phyloP scores from a whole-genome alignment of 352 stramenopile species.

The Nothophytophthora sp. region DNA sequence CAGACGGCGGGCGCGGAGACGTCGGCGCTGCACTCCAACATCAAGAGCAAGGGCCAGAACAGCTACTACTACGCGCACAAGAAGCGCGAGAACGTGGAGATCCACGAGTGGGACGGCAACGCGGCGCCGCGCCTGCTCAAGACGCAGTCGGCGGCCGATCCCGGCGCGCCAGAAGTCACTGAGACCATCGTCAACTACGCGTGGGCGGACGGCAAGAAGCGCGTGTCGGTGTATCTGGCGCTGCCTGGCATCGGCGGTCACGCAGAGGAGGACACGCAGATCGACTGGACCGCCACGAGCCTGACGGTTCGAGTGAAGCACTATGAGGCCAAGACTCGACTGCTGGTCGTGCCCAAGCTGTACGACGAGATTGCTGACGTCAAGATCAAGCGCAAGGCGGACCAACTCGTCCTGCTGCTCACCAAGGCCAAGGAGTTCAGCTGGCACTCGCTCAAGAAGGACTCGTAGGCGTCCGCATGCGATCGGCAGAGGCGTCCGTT shows the following conservation, averaged over 20 bases:
- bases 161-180: conserved; percentile 34
- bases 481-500: not conserved
- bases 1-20: conserved; percentile 5
- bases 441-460: conserved; percentile 88
- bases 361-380: conserved; percentile 84
- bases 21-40: conserved; percentile 82
- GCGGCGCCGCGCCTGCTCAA: conserved; percentile 77
- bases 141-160: conserved; percentile 25
- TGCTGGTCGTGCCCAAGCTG: conserved; percentile 67
- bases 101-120: conserved; percentile 85
- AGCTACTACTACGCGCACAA: conserved; percentile 91
- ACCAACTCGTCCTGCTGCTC: conserved; percentile 80
- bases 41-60: conserved; percentile 81
- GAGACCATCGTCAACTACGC: conserved; percentile 79
- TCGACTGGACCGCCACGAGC: conserved; percentile 67
- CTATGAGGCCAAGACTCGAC: conserved; percentile 69
- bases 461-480: conserved; percentile 35
- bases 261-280: conserved; percentile 55
- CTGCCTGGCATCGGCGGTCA: conserved; percentile 64
- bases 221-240: conserved; percentile 76
- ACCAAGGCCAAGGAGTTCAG: conserved; percentile 78
- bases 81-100: conserved; percentile 74
- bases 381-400: conserved; percentile 77
- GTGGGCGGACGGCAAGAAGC: conserved; percentile 83
- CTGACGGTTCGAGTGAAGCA: conserved; percentile 64